These are phyloP conservation scores for Trichophyton simii DNA, from an alignment of 2,329 filamentous ascomycete species.

Conservation along the genomic window DNA sequence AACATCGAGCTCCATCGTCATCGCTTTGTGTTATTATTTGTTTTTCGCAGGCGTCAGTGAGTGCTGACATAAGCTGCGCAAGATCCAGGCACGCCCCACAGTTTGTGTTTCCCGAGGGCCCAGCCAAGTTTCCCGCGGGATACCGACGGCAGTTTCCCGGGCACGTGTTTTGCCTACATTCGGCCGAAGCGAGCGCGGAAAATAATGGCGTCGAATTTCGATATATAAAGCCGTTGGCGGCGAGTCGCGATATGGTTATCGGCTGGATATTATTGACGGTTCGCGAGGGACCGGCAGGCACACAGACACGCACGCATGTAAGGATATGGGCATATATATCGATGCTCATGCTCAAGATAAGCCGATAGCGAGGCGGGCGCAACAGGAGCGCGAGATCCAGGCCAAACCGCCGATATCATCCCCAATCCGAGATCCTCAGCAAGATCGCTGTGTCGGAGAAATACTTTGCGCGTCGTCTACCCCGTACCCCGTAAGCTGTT, in stretches of 20 bases:
- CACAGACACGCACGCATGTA: neutral
- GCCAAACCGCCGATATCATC: neutral
- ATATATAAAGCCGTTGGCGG: no score
- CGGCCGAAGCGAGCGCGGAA: neutral
- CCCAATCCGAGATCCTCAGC: neutral
- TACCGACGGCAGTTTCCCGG: neutral
- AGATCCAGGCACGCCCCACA: slow-evolving; percentile 1
- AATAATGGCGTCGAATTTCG: no score
- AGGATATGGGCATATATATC: neutral
- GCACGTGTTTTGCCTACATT: neutral
- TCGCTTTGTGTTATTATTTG: no score
- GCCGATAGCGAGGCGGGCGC: neutral
- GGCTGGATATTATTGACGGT: no score
- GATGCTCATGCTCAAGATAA: neutral
- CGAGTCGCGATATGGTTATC: no score
- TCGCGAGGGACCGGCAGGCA: neutral
- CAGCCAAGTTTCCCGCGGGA: neutral
- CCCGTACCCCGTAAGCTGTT: neutral
- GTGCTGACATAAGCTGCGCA: neutral
- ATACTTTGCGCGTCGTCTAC: neutral
- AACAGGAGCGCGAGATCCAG: neutral
- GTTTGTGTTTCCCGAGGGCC: neutral
- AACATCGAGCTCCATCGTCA: no score
- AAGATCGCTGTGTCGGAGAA: neutral
- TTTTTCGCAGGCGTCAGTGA: no score